These are phyloP conservation scores for Stephania japonica DNA, from an alignment of 164 flowering plant genomes.

Conservation along the genomic window DNA sequence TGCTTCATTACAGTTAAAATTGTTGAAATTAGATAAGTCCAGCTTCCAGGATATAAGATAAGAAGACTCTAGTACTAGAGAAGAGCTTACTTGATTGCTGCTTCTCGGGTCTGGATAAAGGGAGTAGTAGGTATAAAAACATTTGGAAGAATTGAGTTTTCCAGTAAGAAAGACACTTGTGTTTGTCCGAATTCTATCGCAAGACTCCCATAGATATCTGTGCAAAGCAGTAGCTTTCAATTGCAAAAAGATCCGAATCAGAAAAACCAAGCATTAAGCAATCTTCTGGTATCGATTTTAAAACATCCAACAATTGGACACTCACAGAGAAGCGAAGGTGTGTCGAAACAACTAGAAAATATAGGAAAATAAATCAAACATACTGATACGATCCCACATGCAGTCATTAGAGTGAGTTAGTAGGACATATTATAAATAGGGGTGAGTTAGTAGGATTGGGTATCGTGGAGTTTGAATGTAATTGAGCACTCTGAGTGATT, in stretches of 20 bases:
- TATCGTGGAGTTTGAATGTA: too few relatives aligned
- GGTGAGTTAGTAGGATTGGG: too few relatives aligned
- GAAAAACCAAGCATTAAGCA: background rate
- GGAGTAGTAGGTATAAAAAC: slow-evolving; percentile 1
- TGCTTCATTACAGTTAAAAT: slow-evolving; percentile 17
- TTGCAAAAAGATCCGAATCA: background rate
- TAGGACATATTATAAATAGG: too few relatives aligned
- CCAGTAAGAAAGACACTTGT: slow-evolving; percentile 13
- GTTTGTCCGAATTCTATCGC: slow-evolving; percentile 9
- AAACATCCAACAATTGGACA: background rate
- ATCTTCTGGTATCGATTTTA: background rate
- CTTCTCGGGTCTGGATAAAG: slow-evolving; percentile 13
- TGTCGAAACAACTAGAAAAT: background rate
- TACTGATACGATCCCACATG: too few relatives aligned
- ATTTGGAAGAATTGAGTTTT: slow-evolving; percentile 7
- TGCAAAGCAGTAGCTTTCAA: slow-evolving; percentile 11
- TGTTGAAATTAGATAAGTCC: slow-evolving; percentile 8
- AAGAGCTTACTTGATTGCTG: slow-evolving; percentile 5
- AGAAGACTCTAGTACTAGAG: slow-evolving; percentile 9
- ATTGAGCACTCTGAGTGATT: too few relatives aligned
- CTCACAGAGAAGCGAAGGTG: background rate
- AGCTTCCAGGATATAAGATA: slow-evolving; percentile 13
- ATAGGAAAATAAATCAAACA: too few relatives aligned
- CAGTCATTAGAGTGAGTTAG: too few relatives aligned
- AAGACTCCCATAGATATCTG: slow-evolving; percentile 25